Evolutionary conservation across 176 grass and related monocot species (phyloP), one percentile per base, ranked within the genome.

Genomic region (Aegilops tauschii): DNA sequence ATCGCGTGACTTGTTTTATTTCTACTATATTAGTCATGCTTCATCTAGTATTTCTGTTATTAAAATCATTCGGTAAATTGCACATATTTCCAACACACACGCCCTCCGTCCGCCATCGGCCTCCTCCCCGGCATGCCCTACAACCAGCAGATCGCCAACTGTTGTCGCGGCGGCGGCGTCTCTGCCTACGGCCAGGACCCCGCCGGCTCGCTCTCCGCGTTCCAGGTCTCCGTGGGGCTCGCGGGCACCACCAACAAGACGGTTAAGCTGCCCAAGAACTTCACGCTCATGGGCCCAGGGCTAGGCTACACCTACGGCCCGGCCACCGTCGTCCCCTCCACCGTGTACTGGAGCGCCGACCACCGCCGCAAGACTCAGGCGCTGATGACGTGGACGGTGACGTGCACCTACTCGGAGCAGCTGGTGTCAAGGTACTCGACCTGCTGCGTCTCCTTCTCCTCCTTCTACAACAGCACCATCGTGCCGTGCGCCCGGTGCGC

Each of bases 401-500:
- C 84, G 7, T 97, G 95, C 87, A 97, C 93, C n/a, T 97, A 97
- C 86, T 86, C 82, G 11, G 89, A 93, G 84, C 86, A 90, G 61
- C 65, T 97, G 12, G 91, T 91, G 18, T 95, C 91, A 4, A 79
- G 32, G 85, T 87, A 88, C 84, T 93, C 95, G 1, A 83, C 86
- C 12, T 97, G 93, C 78, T 97, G 93, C 59, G 93, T 97, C 47
- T 97, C 93, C 63, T 90, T 95, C 71, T 97, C 95, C 20, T 91
- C 93, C 82, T 25, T 25, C 23, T 25, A 25, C 23, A 25, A 25
- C 23, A 25, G 23, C 23, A 25, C 23, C 23, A 25, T 25, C 23
- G 23, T 25, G 23, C 23, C 23, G 23, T 25, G 23, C 23, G 23
- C 23, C 23, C 23, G 23, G 23, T 25, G 23, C 23, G 23, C 23